These are phyloP conservation scores for Scalesia atractyloides DNA, from an alignment of 129 eudicot species.

Conservation along the genomic window DNA sequence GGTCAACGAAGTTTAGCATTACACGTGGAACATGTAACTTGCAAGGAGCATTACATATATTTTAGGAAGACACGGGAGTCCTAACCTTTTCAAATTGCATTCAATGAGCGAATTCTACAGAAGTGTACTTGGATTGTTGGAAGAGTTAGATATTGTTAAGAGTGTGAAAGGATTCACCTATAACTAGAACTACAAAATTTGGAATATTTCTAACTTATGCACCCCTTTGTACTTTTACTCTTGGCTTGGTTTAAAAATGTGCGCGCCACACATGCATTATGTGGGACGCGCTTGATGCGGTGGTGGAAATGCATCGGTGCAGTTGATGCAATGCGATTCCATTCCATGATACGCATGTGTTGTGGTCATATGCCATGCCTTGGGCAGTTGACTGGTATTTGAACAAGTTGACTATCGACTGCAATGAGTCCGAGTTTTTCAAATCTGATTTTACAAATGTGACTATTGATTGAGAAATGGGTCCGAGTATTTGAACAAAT, in stretches of 20 bases:
- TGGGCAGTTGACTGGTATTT: no score
- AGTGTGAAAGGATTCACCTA: background rate
- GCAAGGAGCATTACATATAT: background rate
- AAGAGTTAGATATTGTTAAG: background rate
- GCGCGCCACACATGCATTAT: no score
- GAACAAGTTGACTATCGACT: no score
- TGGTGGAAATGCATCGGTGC: no score
- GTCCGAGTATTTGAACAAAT: no score
- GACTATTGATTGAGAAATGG: no score
- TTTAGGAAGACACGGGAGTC: background rate
- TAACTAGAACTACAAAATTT: background rate
- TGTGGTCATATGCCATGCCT: no score
- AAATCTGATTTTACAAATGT: no score
- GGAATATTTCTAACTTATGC: background rate
- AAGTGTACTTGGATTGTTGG: background rate
- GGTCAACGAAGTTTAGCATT: background rate
- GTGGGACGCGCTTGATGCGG: no score
- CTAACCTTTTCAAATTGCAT: slow-evolving; percentile 1
- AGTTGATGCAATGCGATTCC: no score
- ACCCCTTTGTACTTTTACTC: background rate
- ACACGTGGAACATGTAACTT: background rate
- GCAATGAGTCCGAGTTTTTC: no score
- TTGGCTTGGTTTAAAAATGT: background rate
- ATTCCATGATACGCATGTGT: no score
- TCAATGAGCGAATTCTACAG: background rate